Evolutionary conservation across 352 stramenopile genomes (phyloP), one percentile per base, ranked within the genome.

Genomic region (Pythium rishiriense): DNA sequence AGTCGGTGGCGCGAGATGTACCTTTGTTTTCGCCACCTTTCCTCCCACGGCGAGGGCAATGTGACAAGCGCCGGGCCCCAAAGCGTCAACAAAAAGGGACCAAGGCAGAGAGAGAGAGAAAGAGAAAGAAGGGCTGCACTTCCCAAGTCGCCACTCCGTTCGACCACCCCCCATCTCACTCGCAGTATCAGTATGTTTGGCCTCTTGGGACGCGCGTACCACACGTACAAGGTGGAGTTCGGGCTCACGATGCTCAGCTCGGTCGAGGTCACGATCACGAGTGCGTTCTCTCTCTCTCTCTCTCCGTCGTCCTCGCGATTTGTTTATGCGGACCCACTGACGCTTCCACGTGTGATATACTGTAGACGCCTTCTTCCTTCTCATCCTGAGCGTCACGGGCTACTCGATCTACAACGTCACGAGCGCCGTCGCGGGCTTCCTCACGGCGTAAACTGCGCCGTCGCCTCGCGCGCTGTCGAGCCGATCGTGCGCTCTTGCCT

Each of bases 141-240:
- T 17, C 6, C 37, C 11, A 21, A 43, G 37, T 42, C 19, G 6
- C 31, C 24, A 59, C 47, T 41, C 19, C 24, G 21, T n/a, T n/a
- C n/a, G n/a, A n/a, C n/a, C 37, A 22, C 29, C 9, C 50, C 7
- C 17, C 11, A 49, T 10, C 37, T 28, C 37, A 26, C 52, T n/a
- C 33, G 19, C 39, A 15, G 14, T 11, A 24, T 10, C 25, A 54
- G 24, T 37, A 93, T 91, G 84, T 71, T 88, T 46, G 78, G 81
- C 66, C 78, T 75, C 72, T 45, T 87, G 39, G 72, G 76, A 72
- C 79, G 78, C 43, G 73, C 88, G 58, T 94, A 94, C 70, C 78
- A 80, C 65, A 88, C 80, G 80, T 94, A 94, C 81, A 94, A 94
- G 78, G 74, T 94, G 46, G 85, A 94, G 82, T 94, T 92, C 58